Conservation (phyloP, 2,329 filamentous ascomycete genomes). For the Penicillium sp. region DNA sequence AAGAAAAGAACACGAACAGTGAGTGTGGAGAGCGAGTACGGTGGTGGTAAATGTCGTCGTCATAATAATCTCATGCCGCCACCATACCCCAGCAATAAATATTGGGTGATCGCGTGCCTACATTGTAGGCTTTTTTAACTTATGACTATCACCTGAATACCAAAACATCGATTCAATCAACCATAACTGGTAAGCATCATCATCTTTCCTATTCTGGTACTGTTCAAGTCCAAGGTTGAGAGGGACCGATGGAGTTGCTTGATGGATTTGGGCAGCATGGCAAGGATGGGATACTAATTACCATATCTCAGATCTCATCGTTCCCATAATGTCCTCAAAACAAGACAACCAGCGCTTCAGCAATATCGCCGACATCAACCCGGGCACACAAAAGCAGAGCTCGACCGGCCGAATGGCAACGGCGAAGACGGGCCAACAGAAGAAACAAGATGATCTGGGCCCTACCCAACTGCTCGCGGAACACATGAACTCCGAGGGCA, state of each 20-base stretch:
- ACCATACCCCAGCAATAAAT: slow-evolving; percentile 24
- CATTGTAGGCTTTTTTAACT: not conserved
- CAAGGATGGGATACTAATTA: not conserved
- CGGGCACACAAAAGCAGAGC: slow-evolving; percentile 25
- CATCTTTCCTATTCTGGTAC: not conserved
- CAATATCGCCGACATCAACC: slow-evolving; percentile 21
- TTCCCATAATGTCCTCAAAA: slow-evolving; percentile 31
- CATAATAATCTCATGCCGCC: slow-evolving; percentile 30
- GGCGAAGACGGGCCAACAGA: not conserved
- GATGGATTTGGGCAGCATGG: not conserved
- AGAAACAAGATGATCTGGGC: slow-evolving; percentile 7
- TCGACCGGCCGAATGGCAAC: slow-evolving; percentile 6
- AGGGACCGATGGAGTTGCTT: not conserved
- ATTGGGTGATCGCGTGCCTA: not conserved
- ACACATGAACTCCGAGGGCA: slow-evolving; percentile 32
- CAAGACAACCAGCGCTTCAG: slow-evolving; percentile 26
- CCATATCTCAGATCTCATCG: not conserved
- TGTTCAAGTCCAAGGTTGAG: not conserved
- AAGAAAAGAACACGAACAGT: slow-evolving; percentile 7
- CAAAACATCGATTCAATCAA: not conserved
- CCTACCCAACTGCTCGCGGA: slow-evolving; percentile 31
- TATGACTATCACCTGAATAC: not conserved
- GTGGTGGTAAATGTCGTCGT: slow-evolving; percentile 25
- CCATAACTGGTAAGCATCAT: not conserved
- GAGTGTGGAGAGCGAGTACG: slow-evolving; percentile 11